Conservation (phyloP, 2,329 filamentous ascomycete genomes). For the Monosporascus sp. region DNA sequence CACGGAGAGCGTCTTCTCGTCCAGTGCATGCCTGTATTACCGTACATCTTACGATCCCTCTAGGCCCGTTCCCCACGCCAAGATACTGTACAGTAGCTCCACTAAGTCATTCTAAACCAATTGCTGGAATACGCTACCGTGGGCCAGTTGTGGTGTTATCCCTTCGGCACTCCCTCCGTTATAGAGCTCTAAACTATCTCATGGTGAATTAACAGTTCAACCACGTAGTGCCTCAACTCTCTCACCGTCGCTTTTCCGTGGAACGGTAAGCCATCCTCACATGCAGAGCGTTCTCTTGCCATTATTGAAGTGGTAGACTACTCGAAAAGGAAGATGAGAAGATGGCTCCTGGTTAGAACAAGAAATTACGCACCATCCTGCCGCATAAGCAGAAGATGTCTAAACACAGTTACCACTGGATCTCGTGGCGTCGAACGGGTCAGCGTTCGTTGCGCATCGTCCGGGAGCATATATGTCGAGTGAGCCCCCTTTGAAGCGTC, state of each 20-base stretch:
- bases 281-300: neutral
- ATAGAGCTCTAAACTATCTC: no score
- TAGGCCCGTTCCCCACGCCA: neutral
- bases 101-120: no score
- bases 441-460: conserved; percentile 41
- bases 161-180: neutral
- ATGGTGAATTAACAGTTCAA: no score
- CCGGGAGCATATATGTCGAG: conserved; percentile 46
- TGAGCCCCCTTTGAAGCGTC: conserved; percentile 23
- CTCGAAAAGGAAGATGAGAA: conserved; percentile 10
- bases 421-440: conserved; percentile 33
- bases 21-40: no score
- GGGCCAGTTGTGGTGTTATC: neutral
- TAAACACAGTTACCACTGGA: conserved; percentile 15
- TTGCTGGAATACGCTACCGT: no score
- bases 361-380: conserved; percentile 5
- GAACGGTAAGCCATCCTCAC: neutral
- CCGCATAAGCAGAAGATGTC: conserved; percentile 7
- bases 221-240: no score
- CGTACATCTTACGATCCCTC: neutral
- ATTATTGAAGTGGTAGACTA: neutral
- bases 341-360: conserved; percentile 10
- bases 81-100: no score
- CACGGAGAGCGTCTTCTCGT: no score
- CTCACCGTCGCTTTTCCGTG: no score